Evolutionary conservation across 345 rosid genomes (phyloP), one percentile per base, ranked within the genome.

Genomic region (Garcia nutans): DNA sequence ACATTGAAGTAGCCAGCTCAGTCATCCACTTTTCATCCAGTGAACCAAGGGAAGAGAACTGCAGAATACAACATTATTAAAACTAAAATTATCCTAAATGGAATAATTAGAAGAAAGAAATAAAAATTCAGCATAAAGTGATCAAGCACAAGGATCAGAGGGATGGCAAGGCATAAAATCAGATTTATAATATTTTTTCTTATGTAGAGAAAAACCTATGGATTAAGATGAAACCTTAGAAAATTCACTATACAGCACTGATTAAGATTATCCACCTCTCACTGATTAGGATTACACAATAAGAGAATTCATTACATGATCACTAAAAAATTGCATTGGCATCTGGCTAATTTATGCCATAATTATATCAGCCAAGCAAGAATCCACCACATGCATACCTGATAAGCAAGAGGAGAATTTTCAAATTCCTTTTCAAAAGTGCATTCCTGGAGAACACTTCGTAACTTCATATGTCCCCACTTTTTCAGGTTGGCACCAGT

Each of bases 31-130:
- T 96, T 82, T 91, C 97, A 68, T 96, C 98, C 78, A 96, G 83
- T 19, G 94, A 96, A 77, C 99, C 97, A 23, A 96, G 90, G 72
- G 98, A 96, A 59, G 99, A 96, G 88, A 96, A 93, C 99, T 96
- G 82, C 82, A 84, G 44, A 67, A 71, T 8, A 54, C n/a, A 49
- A 23, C 60, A 55, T 31, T 13, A 70, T 76, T 59, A 3, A 20
- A 44, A 24, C 74, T 75, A 77, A 26, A 71, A 8, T 1, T 13
- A 17, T 33, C 73, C 58, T 72, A 55, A 65, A 20, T 20, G 45
- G 60, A 71, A 71, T 47, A 47, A 47, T 1, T 13, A 9, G 50
- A 9, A 47, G 13, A 47, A 47, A 47, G 13, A 12, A 11, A 47
- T 47, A 47, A 47, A 47, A 37, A 47, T 9, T 47, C 50, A 20